Evolutionary conservation across 139 green algal species (phyloP).

Genomic region (Picochlorum sp.): DNA sequence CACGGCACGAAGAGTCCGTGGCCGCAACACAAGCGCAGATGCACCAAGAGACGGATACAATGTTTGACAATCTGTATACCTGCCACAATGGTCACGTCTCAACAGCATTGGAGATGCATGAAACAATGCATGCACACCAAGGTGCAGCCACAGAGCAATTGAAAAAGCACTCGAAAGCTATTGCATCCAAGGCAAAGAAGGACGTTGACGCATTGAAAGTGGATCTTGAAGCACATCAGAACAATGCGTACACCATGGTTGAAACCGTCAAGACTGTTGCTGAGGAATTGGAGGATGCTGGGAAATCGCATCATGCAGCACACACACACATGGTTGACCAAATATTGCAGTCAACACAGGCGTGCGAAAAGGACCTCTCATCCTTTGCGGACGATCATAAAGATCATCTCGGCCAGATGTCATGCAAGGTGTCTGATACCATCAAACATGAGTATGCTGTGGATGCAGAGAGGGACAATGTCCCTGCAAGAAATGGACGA

Average conservation of each 20-base stretch:
- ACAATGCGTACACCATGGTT: neutral
- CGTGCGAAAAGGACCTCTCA: neutral
- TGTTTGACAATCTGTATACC: no score
- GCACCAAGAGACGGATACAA: no score
- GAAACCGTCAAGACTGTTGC: neutral
- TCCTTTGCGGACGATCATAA: no score
- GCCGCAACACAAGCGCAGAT: no score
- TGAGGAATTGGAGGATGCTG: neutral
- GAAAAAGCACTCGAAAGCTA: slow-evolving; percentile 7
- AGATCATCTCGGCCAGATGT: no score
- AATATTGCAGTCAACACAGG: neutral
- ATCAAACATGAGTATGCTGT: slow-evolving; percentile 11
- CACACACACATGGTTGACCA: neutral
- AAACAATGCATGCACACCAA: neutral
- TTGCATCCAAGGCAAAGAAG: slow-evolving; percentile 1
- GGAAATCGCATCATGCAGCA: neutral
- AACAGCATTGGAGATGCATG: slow-evolving; percentile 9
- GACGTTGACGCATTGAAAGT: neutral
- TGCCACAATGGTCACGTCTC: no score
- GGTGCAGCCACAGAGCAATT: neutral
- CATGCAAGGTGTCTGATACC: no score
- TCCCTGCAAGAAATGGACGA: slow-evolving; percentile 13
- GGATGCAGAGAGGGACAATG: slow-evolving; percentile 18
- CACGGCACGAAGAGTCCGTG: no score
- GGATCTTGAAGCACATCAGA: neutral